Evolutionary conservation across 768 basidiomycete species (phyloP).

Genomic region (Termitomyces sp.): DNA sequence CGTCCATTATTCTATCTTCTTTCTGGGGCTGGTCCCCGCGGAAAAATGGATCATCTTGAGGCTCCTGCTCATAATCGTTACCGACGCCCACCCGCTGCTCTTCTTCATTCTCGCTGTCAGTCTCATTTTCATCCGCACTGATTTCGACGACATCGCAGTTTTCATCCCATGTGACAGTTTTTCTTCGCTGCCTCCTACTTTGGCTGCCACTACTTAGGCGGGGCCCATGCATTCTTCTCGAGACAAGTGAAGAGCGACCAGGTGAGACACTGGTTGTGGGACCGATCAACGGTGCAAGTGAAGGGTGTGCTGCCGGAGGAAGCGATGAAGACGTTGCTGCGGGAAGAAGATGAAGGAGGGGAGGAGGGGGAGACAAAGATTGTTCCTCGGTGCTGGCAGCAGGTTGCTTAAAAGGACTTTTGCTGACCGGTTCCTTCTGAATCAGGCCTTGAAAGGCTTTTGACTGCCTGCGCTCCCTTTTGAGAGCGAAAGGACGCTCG

Average conservation of each 20-base stretch:
- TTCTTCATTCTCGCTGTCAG: constrained; percentile 29
- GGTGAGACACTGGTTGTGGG: constrained; percentile 41
- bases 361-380: constrained; percentile 1
- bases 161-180: constrained; percentile 79
- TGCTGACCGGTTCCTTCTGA: constrained; percentile 75
- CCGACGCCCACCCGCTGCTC: constrained; percentile 25
- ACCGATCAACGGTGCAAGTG: constrained; percentile 25
- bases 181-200: constrained; percentile 51
- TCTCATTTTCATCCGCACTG: constrained; percentile 46
- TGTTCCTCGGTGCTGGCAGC: constrained; percentile 24
- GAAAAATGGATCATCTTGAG: constrained; percentile 43
- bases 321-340: constrained; percentile 7
- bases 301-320: constrained; percentile 7
- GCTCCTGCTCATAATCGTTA: constrained; percentile 25
- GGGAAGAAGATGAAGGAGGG: constrained; percentile 7
- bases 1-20: constrained; percentile 22
- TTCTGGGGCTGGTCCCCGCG: constrained; percentile 30
- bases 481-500: constrained; percentile 65
- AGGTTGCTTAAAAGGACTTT: constrained; percentile 69
- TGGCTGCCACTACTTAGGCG: constrained; percentile 48
- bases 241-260: constrained; percentile 65
- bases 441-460: constrained; percentile 70
- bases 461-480: constrained; percentile 73
- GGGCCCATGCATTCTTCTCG: constrained; percentile 73
- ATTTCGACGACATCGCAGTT: constrained; percentile 83